Conservation (phyloP, 2,329 filamentous ascomycete genomes). For the Colletotrichum acutatum region DNA sequence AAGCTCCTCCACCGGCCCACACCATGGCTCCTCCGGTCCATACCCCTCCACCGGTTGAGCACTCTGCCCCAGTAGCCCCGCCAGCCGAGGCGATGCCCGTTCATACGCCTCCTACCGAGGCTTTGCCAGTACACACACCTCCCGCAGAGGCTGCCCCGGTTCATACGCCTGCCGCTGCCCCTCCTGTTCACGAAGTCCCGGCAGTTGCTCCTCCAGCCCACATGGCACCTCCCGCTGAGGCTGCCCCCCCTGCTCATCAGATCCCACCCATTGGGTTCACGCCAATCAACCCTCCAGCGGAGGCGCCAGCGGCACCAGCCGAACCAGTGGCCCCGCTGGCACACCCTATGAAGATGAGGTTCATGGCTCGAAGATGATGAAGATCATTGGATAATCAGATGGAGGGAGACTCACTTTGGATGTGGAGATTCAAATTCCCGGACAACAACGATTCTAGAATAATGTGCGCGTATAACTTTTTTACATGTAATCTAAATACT, state of each 20-base stretch:
- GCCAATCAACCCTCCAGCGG: neutral
- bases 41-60: conserved; percentile 11
- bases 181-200: neutral
- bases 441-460: neutral
- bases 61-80: neutral
- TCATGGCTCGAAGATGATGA: conserved; percentile 6
- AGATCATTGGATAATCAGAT: no score
- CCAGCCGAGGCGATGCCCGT: conserved; percentile 21
- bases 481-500: conserved; percentile 34
- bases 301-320: conserved; percentile 6
- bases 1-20: neutral
- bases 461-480: conserved; percentile 13
- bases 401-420: no score
- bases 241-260: neutral
- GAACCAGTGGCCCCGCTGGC: neutral
- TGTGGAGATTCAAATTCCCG: neutral
- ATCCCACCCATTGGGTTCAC: neutral
- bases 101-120: conserved; percentile 8
- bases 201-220: neutral
- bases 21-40: conserved; percentile 1
- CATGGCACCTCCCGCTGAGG: neutral
- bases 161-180: neutral
- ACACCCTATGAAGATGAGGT: conserved; percentile 27
- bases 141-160: neutral
- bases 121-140: conserved; percentile 1